phyloP scores from a whole-genome alignment of 2,329 filamentous ascomycete species.

The Trichoderma sp. region DNA sequence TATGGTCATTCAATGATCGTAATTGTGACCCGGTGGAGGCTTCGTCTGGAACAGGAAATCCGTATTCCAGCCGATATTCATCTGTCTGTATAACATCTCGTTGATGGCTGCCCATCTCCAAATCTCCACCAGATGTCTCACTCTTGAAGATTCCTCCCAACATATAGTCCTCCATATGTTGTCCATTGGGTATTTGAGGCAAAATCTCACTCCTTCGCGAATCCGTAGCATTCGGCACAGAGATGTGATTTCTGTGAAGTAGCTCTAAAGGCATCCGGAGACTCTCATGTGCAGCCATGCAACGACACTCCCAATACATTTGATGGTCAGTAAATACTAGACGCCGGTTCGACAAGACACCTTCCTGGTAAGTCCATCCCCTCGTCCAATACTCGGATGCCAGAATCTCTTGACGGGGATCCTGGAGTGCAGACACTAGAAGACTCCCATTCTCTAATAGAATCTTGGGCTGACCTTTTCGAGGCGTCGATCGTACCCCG shows the following conservation, averaged over 20 bases:
- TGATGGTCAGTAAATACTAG: conserved; percentile 26
- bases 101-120: not conserved
- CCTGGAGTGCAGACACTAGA: not conserved
- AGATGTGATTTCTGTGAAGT: not conserved
- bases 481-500: not conserved
- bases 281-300: conserved; percentile 14
- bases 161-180: conserved; percentile 10
- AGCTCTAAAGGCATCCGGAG: conserved; percentile 1
- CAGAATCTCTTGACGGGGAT: conserved; percentile 11
- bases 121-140: not conserved
- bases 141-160: conserved; percentile 11
- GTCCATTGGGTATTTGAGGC: not conserved
- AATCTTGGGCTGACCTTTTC: not conserved
- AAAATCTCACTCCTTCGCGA: not conserved
- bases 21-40: not conserved
- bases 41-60: not conserved
- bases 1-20: conserved; percentile 6
- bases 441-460: not conserved
- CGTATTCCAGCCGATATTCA: conserved; percentile 11
- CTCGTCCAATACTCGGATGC: conserved; percentile 20
- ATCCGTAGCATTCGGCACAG: not conserved
- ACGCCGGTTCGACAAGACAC: conserved; percentile 19
- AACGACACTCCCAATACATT: conserved; percentile 26
- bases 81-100: not conserved
- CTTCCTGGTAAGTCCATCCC: conserved; percentile 24